These are phyloP conservation scores for Calonectria pseudoreteaudii DNA, from an alignment of 2,329 filamentous ascomycete species.

Conservation along the genomic window DNA sequence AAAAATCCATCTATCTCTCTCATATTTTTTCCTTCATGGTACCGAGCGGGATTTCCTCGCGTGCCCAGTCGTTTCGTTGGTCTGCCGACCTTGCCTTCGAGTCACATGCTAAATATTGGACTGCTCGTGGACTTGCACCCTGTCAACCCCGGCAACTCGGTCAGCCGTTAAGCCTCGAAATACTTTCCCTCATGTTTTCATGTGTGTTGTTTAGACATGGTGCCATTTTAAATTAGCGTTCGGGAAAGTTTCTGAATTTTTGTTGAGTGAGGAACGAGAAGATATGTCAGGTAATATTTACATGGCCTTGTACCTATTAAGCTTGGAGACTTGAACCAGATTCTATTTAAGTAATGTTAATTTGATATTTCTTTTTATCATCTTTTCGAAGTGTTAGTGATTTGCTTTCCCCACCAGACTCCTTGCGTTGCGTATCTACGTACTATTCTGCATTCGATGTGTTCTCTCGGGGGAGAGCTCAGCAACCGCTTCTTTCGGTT, in stretches of 20 bases:
- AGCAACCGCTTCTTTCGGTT: background rate
- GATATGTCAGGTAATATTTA: background rate
- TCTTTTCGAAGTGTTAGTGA: background rate
- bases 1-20: background rate
- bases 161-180: background rate
- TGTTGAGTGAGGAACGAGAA: background rate
- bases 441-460: background rate
- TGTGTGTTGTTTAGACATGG: background rate
- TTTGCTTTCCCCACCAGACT: background rate
- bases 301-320: background rate
- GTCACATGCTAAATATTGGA: background rate
- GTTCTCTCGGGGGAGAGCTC: background rate
- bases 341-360: background rate
- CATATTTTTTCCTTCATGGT: background rate
- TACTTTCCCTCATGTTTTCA: background rate
- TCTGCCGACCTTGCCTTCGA: background rate
- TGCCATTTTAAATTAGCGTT: background rate
- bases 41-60: background rate
- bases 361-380: background rate
- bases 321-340: background rate
- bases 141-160: background rate
- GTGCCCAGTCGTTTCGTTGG: background rate
- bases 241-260: background rate
- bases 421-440: background rate
- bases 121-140: background rate